Evolutionary conservation across 2,329 filamentous ascomycete genomes (phyloP).

Genomic region (Pestalotiopsis sp.): DNA sequence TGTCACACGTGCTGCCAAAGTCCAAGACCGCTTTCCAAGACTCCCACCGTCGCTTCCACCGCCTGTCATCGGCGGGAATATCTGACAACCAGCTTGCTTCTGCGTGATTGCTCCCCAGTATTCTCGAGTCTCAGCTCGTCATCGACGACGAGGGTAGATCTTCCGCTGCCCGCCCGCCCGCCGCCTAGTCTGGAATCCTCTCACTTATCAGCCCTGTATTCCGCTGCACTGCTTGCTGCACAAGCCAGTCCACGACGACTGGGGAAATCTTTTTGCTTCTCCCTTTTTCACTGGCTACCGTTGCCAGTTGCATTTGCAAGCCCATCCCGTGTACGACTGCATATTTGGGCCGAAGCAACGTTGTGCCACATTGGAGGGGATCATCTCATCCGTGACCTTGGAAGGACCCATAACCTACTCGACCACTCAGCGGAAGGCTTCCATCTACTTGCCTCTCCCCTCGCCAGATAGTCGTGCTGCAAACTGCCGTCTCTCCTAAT

Average conservation of each 20-base stretch:
- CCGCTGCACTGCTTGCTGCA: not conserved
- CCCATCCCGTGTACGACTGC: constrained; percentile 26
- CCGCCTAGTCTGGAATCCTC: constrained; percentile 9
- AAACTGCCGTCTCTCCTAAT: constrained; percentile 21
- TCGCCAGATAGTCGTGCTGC: constrained; percentile 20
- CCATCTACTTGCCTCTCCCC: not conserved
- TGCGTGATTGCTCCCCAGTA: not conserved
- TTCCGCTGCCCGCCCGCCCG: constrained; percentile 1
- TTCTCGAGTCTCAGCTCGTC: not conserved
- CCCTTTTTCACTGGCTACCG: constrained; percentile 24
- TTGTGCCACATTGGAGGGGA: constrained; percentile 20
- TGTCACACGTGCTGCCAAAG: not conserved
- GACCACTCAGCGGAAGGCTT: constrained; percentile 16
- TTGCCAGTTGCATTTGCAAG: constrained; percentile 22
- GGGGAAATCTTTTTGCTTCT: not conserved
- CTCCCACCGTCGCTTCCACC: not conserved
- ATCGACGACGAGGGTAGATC: not conserved
- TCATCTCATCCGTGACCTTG: constrained; percentile 21
- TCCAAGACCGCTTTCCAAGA: not conserved
- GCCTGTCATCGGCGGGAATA: not conserved
- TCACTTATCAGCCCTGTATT: constrained; percentile 7
- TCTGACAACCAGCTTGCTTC: not conserved
- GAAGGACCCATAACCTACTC: constrained; percentile 15
- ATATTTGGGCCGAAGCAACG: constrained; percentile 24
- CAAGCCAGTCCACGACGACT: constrained; percentile 11